Evolutionary conservation across 2,329 filamentous ascomycete species (phyloP).

Genomic region (Eurotiales sp.): DNA sequence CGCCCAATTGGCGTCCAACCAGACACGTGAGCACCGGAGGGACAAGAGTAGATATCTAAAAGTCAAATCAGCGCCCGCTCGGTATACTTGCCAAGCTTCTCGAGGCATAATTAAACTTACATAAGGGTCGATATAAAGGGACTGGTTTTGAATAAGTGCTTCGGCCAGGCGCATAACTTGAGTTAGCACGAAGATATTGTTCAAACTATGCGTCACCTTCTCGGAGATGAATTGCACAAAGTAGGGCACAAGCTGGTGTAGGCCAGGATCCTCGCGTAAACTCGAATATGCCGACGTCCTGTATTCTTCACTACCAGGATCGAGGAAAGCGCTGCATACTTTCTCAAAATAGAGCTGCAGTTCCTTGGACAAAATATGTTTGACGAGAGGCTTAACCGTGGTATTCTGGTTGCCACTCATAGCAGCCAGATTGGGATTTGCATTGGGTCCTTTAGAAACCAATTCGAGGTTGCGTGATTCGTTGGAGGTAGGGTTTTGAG

Average conservation of each 20-base stretch:
- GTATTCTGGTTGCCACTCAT: slow-evolving; percentile 80
- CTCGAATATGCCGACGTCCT: slow-evolving; percentile 81
- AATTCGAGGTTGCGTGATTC: slow-evolving; percentile 82
- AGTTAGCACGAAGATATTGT: slow-evolving; percentile 80
- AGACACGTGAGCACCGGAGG: slow-evolving; percentile 89
- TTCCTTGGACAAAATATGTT: slow-evolving; percentile 94
- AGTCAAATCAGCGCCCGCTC: slow-evolving; percentile 6
- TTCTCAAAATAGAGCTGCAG: slow-evolving; percentile 96
- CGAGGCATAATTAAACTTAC: slow-evolving; percentile 34
- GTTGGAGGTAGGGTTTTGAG: slow-evolving; percentile 86
- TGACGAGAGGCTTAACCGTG: slow-evolving; percentile 82
- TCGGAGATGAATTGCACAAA: slow-evolving; percentile 95
- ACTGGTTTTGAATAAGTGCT: slow-evolving; percentile 77
- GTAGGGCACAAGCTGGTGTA: slow-evolving; percentile 94
- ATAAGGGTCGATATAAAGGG: slow-evolving; percentile 70
- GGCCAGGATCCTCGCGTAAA: slow-evolving; percentile 80
- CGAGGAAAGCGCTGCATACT: slow-evolving; percentile 81
- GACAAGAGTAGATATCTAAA: slow-evolving; percentile 61
- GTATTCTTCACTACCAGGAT: slow-evolving; percentile 82
- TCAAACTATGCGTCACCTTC: slow-evolving; percentile 89
- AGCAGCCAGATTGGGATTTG: slow-evolving; percentile 79
- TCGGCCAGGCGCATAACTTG: slow-evolving; percentile 90
- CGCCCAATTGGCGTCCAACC: slow-evolving; percentile 75
- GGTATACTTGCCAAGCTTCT: too few relatives aligned
- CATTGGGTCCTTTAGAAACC: slow-evolving; percentile 82